phyloP scores from a whole-genome alignment of 306 rosid species.

The Dryas drummondii region DNA sequence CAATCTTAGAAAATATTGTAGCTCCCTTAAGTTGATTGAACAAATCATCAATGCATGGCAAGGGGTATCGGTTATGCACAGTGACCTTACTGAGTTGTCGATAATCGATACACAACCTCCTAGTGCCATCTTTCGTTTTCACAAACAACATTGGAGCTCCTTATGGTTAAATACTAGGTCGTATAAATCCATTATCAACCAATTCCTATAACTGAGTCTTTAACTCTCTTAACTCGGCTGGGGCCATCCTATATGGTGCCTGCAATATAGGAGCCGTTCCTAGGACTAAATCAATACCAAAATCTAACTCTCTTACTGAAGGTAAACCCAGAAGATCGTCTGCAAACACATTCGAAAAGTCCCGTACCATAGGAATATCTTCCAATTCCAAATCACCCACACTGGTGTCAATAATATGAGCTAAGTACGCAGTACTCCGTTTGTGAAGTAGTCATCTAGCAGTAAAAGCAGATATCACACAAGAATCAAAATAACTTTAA shows the following conservation, averaged over 20 bases:
- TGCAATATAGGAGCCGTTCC: not conserved
- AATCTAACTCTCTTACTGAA: no score
- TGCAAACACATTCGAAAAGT: not conserved
- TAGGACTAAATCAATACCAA: not conserved
- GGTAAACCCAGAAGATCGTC: no score
- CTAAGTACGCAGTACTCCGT: not conserved
- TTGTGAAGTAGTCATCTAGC: no score
- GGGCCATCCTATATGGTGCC: constrained; percentile 1
- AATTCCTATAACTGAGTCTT: not conserved
- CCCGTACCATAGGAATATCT: not conserved
- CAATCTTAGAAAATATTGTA: no score
- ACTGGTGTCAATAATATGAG: not conserved
- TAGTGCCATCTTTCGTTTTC: not conserved
- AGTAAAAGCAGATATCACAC: no score
- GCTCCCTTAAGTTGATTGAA: no score
- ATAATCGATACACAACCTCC: no score
- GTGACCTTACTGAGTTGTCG: not conserved
- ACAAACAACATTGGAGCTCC: not conserved
- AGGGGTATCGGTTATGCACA: no score
- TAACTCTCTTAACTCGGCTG: not conserved
- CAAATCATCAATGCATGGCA: no score
- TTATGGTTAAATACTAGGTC: not conserved
- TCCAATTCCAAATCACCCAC: not conserved
- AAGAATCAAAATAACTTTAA: no score
- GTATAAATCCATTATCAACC: not conserved